phyloP scores from a whole-genome alignment of 768 basidiomycete species.

The Pisolithus microcarpus region DNA sequence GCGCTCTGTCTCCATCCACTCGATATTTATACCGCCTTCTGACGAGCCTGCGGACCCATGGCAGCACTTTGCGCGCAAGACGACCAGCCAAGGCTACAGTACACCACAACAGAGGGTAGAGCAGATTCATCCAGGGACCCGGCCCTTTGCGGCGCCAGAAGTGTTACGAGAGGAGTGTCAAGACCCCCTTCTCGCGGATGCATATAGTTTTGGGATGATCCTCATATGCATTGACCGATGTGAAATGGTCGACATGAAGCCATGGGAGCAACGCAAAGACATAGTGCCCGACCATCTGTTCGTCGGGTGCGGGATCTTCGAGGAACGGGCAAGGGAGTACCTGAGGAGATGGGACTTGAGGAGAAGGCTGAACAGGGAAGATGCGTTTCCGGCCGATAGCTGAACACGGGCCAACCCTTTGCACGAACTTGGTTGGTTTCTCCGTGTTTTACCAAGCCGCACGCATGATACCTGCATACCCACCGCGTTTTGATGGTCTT shows the following conservation, averaged over 20 bases:
- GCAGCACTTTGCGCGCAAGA: slow-evolving; percentile 32
- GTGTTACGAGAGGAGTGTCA: slow-evolving; percentile 71
- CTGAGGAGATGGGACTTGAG: slow-evolving; percentile 50
- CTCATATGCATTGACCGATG: slow-evolving; percentile 72
- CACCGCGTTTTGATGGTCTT: no score
- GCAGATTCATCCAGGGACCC: slow-evolving; percentile 79
- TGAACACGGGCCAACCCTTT: slow-evolving; percentile 4
- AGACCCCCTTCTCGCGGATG: slow-evolving; percentile 73
- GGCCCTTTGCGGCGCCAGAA: slow-evolving; percentile 79
- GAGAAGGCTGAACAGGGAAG: slow-evolving; percentile 50
- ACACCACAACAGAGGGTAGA: slow-evolving; percentile 42
- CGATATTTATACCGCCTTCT: slow-evolving; percentile 56
- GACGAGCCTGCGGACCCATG: slow-evolving; percentile 65
- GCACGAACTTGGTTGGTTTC: neutral
- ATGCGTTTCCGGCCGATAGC: slow-evolving; percentile 36
- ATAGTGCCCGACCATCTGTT: slow-evolving; percentile 59
- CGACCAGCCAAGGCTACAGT: slow-evolving; percentile 13
- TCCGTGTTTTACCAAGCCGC: neutral
- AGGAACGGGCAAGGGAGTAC: slow-evolving; percentile 53
- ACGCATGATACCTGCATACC: neutral
- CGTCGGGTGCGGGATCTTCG: slow-evolving; percentile 58
- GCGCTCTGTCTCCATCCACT: slow-evolving; percentile 69
- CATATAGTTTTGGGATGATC: slow-evolving; percentile 82
- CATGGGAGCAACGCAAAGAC: slow-evolving; percentile 77
- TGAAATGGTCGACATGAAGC: slow-evolving; percentile 68